A percentile compares a stretch with the other conserved stretches of the same genome.
Conservation (phyloP, 1,284 basidiomycete species). For the Puccinia polysora region DNA sequence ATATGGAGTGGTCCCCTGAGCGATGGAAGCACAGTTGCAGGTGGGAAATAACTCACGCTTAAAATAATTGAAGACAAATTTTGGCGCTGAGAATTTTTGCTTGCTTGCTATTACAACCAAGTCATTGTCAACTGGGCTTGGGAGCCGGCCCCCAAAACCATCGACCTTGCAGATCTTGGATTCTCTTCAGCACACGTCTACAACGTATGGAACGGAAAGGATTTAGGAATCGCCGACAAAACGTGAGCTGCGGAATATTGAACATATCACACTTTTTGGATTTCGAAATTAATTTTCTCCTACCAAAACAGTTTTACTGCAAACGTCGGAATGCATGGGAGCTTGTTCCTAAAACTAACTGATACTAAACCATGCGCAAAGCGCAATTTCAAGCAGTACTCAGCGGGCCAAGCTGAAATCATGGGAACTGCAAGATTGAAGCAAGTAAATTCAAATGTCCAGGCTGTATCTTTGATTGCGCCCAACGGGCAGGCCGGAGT, state of each 20-base stretch:
- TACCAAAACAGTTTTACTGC: background rate
- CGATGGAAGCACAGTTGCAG: slow-evolving; percentile 38
- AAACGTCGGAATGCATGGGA: background rate
- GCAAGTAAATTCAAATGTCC: background rate
- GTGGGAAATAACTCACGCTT: background rate
- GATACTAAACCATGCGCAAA: background rate
- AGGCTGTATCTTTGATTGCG: background rate
- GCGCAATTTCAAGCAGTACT: background rate
- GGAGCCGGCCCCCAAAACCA: background rate
- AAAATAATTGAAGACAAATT: background rate
- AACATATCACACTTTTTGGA: background rate
- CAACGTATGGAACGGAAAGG: slow-evolving; percentile 11
- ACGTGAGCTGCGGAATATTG: background rate
- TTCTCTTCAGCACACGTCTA: slow-evolving; percentile 15
- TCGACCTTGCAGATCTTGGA: slow-evolving; percentile 13
- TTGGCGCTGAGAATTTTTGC: background rate
- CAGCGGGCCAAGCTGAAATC: slow-evolving; percentile 1
- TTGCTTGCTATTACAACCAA: background rate
- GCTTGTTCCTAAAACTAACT: slow-evolving; percentile 23
- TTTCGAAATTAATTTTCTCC: background rate
- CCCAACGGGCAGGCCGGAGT: slow-evolving; percentile 3
- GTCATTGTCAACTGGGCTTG: slow-evolving; percentile 35
- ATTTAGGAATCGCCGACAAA: slow-evolving; percentile 11
- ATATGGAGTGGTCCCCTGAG: slow-evolving; percentile 31
- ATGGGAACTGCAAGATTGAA: slow-evolving; percentile 1